Base-by-base conservation (phyloP, 495 filamentous ascomycete genomes). In the Letharia lupina region DNA sequence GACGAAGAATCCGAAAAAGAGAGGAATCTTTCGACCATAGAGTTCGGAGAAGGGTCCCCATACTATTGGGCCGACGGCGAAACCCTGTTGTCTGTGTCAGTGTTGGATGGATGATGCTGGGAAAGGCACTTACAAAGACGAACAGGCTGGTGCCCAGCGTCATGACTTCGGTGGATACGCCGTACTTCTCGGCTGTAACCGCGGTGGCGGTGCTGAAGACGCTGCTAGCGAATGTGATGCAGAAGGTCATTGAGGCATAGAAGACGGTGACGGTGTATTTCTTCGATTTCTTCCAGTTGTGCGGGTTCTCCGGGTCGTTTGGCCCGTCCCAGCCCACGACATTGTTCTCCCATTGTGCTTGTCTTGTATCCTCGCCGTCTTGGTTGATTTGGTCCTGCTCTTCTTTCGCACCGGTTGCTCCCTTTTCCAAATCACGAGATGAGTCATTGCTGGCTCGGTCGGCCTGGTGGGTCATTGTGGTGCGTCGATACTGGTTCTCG, bases 1-100 rank as follows among this genome's bases (percentile, higher is more conserved):
- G 60, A 77, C 45, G 47, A 77, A 61, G 65, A 80, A 76, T 23
- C 82, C 82, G n/a, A 77, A 60, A 66, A 83, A 78, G 3, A 87
- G 68, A 18, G 84, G 84, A 35, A 62, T 60, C 60, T 79, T 80
- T 50, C 90, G 83, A 67, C 92, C 92, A 67, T 83, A 83, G 33
- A 97, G 76, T 73, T 97, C 92, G 15, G 89, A 92, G 18, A 89
- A 75, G 0, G 92, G 92, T 2, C 80, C 84, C 78, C 79, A 87
- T n/a, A 86, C 65, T 0, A 82, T 66, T 11, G 86, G 86, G 3
- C 84, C 86, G 9, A 79, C 67, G 10, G 77, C 76, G 61, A 80
- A 82, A 0, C 80, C 70, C 69, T 71, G 40, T 11, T 10, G 2
- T 2, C 0, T 31, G 4, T 33, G 61, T 68, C 52, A 70, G 68